Percentiles rank a stretch among this genome's conserved stretches.
These are phyloP conservation scores for Xanthoconium purpureum DNA, from an alignment of 768 basidiomycete genomes.

Conservation along the genomic window DNA sequence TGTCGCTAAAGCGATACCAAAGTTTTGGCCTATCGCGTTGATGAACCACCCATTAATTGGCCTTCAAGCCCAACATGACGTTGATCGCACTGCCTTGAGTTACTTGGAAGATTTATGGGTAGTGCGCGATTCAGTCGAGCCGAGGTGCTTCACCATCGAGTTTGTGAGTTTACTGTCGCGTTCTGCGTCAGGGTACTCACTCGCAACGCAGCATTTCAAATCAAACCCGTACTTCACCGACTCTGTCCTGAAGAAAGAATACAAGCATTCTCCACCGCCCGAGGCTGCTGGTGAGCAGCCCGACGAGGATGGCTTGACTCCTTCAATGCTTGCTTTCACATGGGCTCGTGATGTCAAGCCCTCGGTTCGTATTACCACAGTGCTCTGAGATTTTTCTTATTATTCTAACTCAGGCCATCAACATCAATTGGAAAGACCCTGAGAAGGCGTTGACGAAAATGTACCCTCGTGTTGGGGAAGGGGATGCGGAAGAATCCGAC, in stretches of 20 bases:
- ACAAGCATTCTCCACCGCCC: constrained; percentile 61
- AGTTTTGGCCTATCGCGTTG: constrained; percentile 85
- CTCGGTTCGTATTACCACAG: constrained; percentile 44
- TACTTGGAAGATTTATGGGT: constrained; percentile 88
- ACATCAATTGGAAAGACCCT: constrained; percentile 81
- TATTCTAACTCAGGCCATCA: constrained; percentile 44
- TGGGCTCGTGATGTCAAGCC: constrained; percentile 74
- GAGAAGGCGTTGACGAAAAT: constrained; percentile 74
- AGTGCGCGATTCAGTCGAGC: constrained; percentile 66
- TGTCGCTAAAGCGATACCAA: constrained; percentile 60
- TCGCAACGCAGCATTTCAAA: constrained; percentile 63
- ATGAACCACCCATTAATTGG: constrained; percentile 67
- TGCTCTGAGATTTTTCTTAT: neutral
- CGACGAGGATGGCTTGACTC: constrained; percentile 73
- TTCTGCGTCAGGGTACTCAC: constrained; percentile 6
- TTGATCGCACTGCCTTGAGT: constrained; percentile 78
- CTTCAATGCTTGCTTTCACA: constrained; percentile 74
- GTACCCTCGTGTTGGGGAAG: constrained; percentile 63
- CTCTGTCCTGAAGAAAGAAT: constrained; percentile 76
- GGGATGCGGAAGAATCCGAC: constrained; percentile 55
- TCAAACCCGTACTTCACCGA: constrained; percentile 83
- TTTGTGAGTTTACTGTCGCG: constrained; percentile 60
- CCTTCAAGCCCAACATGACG: constrained; percentile 64
- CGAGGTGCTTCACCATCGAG: constrained; percentile 79
- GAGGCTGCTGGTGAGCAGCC: constrained; percentile 53